Conservation (phyloP, 768 basidiomycete species). For the Trametes villosa region DNA sequence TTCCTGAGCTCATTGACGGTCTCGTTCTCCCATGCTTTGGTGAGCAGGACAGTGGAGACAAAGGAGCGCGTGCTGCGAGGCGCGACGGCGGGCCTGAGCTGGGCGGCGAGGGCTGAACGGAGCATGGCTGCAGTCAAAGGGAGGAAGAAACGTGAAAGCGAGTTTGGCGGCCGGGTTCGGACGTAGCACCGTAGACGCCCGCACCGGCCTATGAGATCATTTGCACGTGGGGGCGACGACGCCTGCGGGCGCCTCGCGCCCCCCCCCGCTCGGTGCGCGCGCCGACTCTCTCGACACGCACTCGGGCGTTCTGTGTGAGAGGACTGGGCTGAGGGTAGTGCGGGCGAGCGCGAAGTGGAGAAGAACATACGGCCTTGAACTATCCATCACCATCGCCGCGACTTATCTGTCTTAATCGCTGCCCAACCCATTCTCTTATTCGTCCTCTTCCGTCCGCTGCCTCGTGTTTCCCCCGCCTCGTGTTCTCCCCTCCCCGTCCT, state of each 20-base stretch:
- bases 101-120: slow-evolving; percentile 28
- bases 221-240: background rate
- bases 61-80: slow-evolving; percentile 38
- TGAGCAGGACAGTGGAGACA: slow-evolving; percentile 61
- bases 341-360: background rate
- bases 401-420: slow-evolving; percentile 22
- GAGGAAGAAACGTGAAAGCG: background rate
- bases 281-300: background rate
- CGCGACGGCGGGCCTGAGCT: slow-evolving; percentile 27
- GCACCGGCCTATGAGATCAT: slow-evolving; percentile 11
- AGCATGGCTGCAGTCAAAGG: slow-evolving; percentile 32
- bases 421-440: slow-evolving; percentile 10
- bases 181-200: slow-evolving; percentile 10
- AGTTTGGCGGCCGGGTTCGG: slow-evolving; percentile 7
- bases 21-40: slow-evolving; percentile 58
- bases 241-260: background rate
- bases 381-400: slow-evolving; percentile 24
- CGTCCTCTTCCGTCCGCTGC: slow-evolving; percentile 20
- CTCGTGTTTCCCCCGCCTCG: slow-evolving; percentile 35
- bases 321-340: slow-evolving; percentile 3
- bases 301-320: background rate
- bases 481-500: slow-evolving; percentile 15
- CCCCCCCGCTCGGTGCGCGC: no score
- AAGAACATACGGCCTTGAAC: slow-evolving; percentile 11
- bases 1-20: slow-evolving; percentile 52